A percentile compares a stretch with the other conserved stretches of the same genome.
These are phyloP conservation scores for Wickerhamomyces subpelliculosus DNA, from an alignment of 805 yeast genomes.

Conservation along the genomic window DNA sequence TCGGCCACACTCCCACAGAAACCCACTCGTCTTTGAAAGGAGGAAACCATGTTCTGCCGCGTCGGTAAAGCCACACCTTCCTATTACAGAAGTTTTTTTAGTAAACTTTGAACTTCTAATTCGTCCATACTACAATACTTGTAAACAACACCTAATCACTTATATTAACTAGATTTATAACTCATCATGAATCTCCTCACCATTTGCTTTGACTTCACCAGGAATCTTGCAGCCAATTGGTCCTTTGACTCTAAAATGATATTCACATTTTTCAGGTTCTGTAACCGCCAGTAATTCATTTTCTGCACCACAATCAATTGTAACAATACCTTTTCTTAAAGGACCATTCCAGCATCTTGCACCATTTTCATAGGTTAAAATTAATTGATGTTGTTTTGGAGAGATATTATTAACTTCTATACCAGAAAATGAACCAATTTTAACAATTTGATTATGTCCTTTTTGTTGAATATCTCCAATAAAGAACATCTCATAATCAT, in stretches of 20 bases:
- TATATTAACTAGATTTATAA: too few species aligned
- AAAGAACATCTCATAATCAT: constrained; percentile 58
- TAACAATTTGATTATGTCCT: constrained; percentile 37
- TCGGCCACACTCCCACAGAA: constrained; percentile 19
- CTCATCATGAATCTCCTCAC: neutral
- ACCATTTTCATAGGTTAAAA: constrained; percentile 49
- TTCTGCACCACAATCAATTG: constrained; percentile 58
- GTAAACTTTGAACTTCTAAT: too few species aligned
- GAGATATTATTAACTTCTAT: constrained; percentile 23
- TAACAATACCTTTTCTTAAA: constrained; percentile 57
- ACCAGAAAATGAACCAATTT: constrained; percentile 40
- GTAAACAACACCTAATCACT: too few species aligned
- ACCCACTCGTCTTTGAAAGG: neutral
- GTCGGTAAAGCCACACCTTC: too few species aligned
- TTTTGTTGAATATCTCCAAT: constrained; percentile 52
- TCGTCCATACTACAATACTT: too few species aligned
- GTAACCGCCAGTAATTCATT: constrained; percentile 55
- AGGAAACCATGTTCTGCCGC: neutral
- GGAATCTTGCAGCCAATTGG: constrained; percentile 33
- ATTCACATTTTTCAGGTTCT: constrained; percentile 88
- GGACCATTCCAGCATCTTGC: constrained; percentile 96
- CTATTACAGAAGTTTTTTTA: too few species aligned
- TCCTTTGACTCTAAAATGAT: constrained; percentile 40
- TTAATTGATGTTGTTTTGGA: constrained; percentile 26
- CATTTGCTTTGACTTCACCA: neutral